These are phyloP conservation scores for Cladosporium sp. DNA, from an alignment of 2,329 filamentous ascomycete species.

Conservation along the genomic window DNA sequence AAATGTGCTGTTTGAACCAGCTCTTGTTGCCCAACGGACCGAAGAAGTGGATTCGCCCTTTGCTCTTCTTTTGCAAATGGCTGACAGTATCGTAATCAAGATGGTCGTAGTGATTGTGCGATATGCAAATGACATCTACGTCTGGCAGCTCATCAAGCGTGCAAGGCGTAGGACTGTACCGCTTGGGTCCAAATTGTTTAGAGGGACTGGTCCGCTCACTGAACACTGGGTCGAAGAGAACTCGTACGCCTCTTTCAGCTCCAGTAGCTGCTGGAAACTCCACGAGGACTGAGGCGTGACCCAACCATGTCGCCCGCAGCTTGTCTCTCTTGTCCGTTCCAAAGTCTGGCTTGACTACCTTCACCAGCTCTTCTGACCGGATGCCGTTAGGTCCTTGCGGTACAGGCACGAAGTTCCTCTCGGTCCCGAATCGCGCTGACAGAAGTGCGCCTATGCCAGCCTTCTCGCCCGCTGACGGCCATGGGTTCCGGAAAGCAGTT, in stretches of 20 bases:
- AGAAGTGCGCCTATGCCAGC: conserved; percentile 27
- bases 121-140: conserved; percentile 50
- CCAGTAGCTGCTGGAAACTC: conserved; percentile 36
- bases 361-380: conserved; percentile 38
- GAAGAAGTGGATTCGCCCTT: conserved; percentile 39
- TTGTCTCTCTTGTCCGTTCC: conserved; percentile 24
- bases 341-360: conserved; percentile 41
- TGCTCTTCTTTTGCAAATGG: conserved; percentile 36
- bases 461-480: conserved; percentile 39
- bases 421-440: conserved; percentile 34
- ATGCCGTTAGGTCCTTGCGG: conserved; percentile 32
- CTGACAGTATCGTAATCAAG: conserved; percentile 46
- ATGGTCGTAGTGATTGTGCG: conserved; percentile 57
- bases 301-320: conserved; percentile 49
- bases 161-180: conserved; percentile 51
- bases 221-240: conserved; percentile 54
- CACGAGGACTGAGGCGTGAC: conserved; percentile 48
- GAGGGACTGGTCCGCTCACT: conserved; percentile 46
- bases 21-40: conserved; percentile 38
- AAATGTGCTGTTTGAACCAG: conserved; percentile 36
- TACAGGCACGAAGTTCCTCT: conserved; percentile 45
- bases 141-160: conserved; percentile 46
- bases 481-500: conserved; percentile 47
- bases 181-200: conserved; percentile 45
- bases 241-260: conserved; percentile 37